Base-by-base conservation (phyloP, 495 filamentous ascomycete species). In the Podospora pseudocomata region DNA sequence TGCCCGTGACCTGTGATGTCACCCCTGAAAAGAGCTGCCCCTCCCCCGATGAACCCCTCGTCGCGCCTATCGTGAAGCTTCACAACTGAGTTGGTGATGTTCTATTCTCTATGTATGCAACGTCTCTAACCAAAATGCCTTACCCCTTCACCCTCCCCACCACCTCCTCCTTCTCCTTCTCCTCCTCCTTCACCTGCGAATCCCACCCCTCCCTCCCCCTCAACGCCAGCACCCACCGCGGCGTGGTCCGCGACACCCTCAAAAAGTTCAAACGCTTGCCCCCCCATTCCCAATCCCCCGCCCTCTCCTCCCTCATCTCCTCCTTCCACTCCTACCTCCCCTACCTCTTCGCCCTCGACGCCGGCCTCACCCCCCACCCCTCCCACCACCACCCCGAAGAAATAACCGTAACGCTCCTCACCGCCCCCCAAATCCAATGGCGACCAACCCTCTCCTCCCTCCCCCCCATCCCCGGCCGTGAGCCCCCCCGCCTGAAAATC, bases 151-250 rank as follows among this genome's bases (percentile, higher is more conserved):
- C 84, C 39, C 86, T 97, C 53, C 91, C 93, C 3, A 97, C 93
- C 23, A 96, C 93, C 26, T 95, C 92, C 2, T 83, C 87, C 57
- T 87, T 94, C 71, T 89, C 89, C 53, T 94, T 96, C 75, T 88
- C 91, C 9, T 81, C 87, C 20, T 88, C 83, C 79, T 87, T 94
- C 73, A 81, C 75, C 64, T 90, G 87, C 65, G 82, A 86, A 63
- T 90, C 90, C 2, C 94, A 96, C 75, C 92, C 94, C 6, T 94
- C 94, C 0, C 85, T 97, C 13, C 91, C 92, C 11, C 84, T 92
- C 63, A 83, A 87, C 23, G 87, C 91, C 2, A 91, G 91, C 56
- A 92, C 91, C 16, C 84, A 89, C 69, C 92, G 94, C 57, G 90
- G 90, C 71, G 86, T 93, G 15, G 83, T 95, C 16, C 87, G 90